Evolutionary conservation across 305 asterid species (phyloP), one percentile per base, ranked within the genome.

Genomic region (Fraxinus velutina): DNA sequence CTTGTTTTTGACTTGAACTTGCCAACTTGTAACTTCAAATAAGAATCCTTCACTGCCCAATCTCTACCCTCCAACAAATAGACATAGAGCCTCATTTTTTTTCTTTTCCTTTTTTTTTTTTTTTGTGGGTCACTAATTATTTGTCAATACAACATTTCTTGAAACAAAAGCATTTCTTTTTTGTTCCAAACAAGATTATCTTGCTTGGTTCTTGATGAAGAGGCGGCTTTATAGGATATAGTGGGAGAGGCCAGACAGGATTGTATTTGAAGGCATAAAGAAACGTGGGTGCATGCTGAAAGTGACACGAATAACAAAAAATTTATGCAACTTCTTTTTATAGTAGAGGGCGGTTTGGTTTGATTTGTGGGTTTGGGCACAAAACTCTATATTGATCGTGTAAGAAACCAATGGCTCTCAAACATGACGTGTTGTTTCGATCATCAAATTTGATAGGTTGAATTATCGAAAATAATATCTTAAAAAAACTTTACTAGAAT

Each of bases 51-150:
- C 81, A 83, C 92, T 13, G 85, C 86, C 90, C 83, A 88, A 2
- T 91, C 95, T 68, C 90, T 85, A 0, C 97, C 98, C 83, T 93
- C 94, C 76, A 91, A 77, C 83, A 95, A 78, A 82, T 87, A 90
- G 80, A 92, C 97, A 79, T 74, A 90, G 19, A 95, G 86, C 85
- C 91, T 90, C 97, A 92, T 91, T 81, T 1, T 29, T 39, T 12
- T 21, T 7, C 19, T 47, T 32, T 6, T 52, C 64, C 0, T 5
- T 32, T 77, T 72, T 2, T 22, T 22, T 22, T 22, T 52, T 22
- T 52, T n/a, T 52, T 52, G 80, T 42, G 62, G 29, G 22, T 2
- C 39, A n/a, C 6, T 62, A 36, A 29, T 10, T 29, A 70, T 70
- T 70, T 70, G 39, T 13, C 44, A 70, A 30, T 21, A 73, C 82